These are phyloP conservation scores for Ormosia emarginata DNA, from an alignment of 306 rosid species.

Conservation along the genomic window DNA sequence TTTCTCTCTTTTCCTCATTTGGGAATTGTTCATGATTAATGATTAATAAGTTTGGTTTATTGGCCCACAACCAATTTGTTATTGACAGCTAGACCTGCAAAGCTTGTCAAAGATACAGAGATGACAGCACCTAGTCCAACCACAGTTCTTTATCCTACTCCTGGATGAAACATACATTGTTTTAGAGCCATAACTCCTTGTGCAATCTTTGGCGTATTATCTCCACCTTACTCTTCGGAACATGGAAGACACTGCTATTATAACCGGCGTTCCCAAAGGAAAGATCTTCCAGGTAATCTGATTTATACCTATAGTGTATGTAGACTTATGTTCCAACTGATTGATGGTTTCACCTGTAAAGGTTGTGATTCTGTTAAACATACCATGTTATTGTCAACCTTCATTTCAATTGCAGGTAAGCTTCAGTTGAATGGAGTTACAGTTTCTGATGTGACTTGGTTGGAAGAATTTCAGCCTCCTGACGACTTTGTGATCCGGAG, in stretches of 20 bases:
- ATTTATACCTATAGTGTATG: neutral
- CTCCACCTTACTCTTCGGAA: slow-evolving; percentile 71
- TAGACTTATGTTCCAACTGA: neutral
- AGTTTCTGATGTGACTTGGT: slow-evolving; percentile 61
- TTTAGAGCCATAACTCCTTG: slow-evolving; percentile 69
- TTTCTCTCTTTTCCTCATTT: neutral
- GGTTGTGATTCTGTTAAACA: neutral
- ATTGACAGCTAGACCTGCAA: slow-evolving; percentile 63
- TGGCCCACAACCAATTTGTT: neutral
- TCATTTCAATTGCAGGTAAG: slow-evolving; percentile 40
- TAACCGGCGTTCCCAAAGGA: slow-evolving; percentile 52
- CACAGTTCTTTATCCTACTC: slow-evolving; percentile 61
- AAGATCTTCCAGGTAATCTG: slow-evolving; percentile 55
- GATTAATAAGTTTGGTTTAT: neutral
- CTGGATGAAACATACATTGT: slow-evolving; percentile 71
- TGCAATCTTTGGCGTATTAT: slow-evolving; percentile 62
- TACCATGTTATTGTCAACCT: neutral
- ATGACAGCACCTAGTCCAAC: slow-evolving; percentile 63
- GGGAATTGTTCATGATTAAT: neutral
- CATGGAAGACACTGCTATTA: slow-evolving; percentile 68
- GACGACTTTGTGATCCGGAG: slow-evolving; percentile 86
- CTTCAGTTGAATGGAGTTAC: slow-evolving; percentile 51
- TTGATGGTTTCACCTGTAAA: slow-evolving; percentile 4
- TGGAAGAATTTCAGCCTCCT: slow-evolving; percentile 85
- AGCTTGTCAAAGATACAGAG: slow-evolving; percentile 49